Conservation (phyloP, 352 stramenopile species). For the Globisporangium apiculatum region DNA sequence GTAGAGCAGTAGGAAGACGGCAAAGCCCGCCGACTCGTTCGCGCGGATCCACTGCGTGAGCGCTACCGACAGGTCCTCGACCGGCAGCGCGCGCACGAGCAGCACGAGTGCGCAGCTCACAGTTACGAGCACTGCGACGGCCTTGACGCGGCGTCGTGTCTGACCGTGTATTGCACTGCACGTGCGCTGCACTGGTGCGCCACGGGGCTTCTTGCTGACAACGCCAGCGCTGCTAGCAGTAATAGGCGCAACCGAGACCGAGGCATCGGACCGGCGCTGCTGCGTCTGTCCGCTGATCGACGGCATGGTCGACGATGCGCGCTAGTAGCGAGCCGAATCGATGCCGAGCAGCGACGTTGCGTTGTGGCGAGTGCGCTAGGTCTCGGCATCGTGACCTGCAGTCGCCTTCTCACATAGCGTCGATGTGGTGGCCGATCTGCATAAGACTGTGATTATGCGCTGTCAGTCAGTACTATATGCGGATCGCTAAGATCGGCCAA, state of each 20-base stretch:
- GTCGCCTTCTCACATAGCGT: no score
- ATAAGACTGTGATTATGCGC: no score
- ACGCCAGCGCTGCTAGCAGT: background rate
- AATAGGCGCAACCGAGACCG: no score
- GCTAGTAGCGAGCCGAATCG: no score
- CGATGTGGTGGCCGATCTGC: no score
- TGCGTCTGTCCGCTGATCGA: background rate
- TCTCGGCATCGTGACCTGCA: no score
- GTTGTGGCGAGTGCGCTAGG: no score
- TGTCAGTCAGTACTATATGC: no score
- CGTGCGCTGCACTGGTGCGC: background rate
- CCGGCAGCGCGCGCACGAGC: conserved; percentile 26
- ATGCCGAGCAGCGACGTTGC: no score
- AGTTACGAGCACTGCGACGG: conserved; percentile 9
- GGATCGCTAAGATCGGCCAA: no score
- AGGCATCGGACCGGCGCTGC: background rate
- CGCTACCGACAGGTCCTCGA: conserved; percentile 29
- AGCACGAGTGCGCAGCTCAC: conserved; percentile 7
- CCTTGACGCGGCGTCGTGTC: conserved; percentile 22
- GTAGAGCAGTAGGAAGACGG: conserved; percentile 53
- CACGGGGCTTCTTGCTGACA: background rate
- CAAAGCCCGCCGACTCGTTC: conserved; percentile 31
- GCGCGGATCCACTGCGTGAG: conserved; percentile 41
- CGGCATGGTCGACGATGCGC: no score
- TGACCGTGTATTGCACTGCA: background rate